Conservation (phyloP, 805 yeast genomes). For the Lipomyces mesembrius region DNA sequence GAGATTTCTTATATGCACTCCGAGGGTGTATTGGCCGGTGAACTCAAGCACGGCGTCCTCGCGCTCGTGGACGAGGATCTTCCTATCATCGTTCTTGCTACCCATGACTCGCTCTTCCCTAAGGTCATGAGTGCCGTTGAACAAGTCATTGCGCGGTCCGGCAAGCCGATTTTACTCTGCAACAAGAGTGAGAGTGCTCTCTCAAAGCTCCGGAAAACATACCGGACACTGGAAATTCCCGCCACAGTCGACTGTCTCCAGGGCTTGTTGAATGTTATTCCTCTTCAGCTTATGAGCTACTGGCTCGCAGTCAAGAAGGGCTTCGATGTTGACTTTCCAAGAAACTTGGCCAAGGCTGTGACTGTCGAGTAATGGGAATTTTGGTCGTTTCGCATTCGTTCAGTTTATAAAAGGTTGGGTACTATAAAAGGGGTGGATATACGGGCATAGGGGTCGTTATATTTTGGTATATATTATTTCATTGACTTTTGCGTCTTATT, state of each 20-base stretch:
- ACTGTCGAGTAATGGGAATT: conserved; percentile 74
- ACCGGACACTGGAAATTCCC: conserved; percentile 79
- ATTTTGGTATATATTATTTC: background rate
- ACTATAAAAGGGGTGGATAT: background rate
- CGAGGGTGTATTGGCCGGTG: conserved; percentile 99
- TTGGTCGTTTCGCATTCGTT: background rate
- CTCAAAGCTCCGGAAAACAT: conserved; percentile 44
- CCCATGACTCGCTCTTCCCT: conserved; percentile 94
- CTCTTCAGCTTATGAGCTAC: conserved; percentile 93
- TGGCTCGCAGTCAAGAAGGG: conserved; percentile 96
- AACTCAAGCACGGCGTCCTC: conserved; percentile 95
- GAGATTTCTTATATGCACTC: conserved; percentile 99
- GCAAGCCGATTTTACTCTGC: conserved; percentile 92
- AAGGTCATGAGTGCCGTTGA: conserved; percentile 93
- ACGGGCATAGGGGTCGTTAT: background rate
- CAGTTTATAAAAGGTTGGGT: background rate
- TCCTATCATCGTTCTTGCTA: conserved; percentile 95
- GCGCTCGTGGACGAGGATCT: conserved; percentile 93
- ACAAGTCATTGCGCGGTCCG: conserved; percentile 96
- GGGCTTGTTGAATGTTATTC: conserved; percentile 92
- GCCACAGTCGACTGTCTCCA: conserved; percentile 96
- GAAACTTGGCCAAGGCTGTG: conserved; percentile 97
- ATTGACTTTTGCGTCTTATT: background rate
- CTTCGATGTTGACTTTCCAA: conserved; percentile 96
- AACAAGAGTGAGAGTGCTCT: conserved; percentile 70